Evolutionary conservation across 768 basidiomycete species (phyloP).

Genomic region (Holtermanniella nyarrowii): DNA sequence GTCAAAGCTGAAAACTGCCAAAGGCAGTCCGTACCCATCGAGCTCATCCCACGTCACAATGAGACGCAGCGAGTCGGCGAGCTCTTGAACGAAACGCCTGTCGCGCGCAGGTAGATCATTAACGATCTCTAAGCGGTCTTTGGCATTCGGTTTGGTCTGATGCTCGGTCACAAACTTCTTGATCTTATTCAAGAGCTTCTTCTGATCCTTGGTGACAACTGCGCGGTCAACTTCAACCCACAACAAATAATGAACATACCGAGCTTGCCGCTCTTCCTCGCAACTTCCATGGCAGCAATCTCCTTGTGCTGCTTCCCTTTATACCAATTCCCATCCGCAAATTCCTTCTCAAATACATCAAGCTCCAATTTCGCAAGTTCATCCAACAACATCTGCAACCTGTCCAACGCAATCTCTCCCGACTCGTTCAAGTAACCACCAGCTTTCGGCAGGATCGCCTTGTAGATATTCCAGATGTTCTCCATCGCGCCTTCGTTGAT

Average conservation of each 20-base stretch:
- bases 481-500: constrained; percentile 96
- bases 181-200: constrained; percentile 66
- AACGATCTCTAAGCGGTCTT: constrained; percentile 52
- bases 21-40: constrained; percentile 52
- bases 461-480: constrained; percentile 87
- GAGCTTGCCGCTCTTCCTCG: constrained; percentile 51
- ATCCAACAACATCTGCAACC: constrained; percentile 76
- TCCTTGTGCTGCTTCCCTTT: constrained; percentile 81
- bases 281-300: constrained; percentile 55
- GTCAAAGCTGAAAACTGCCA: constrained; percentile 39
- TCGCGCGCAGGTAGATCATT: constrained; percentile 75
- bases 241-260: constrained; percentile 45
- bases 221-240: constrained; percentile 3
- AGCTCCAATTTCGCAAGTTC: constrained; percentile 81
- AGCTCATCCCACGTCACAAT: constrained; percentile 86
- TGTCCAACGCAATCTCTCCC: constrained; percentile 65
- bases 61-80: constrained; percentile 69
- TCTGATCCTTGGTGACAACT: constrained; percentile 66
- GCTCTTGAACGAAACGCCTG: constrained; percentile 61
- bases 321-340: constrained; percentile 80
- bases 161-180: constrained; percentile 55
- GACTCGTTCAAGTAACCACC: constrained; percentile 86
- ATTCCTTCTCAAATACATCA: constrained; percentile 85
- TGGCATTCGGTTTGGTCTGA: constrained; percentile 30
- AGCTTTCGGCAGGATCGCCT: constrained; percentile 64